Evolutionary conservation across 2,329 filamentous ascomycete species (phyloP).

Genomic region (Calonectria fujianensis): DNA sequence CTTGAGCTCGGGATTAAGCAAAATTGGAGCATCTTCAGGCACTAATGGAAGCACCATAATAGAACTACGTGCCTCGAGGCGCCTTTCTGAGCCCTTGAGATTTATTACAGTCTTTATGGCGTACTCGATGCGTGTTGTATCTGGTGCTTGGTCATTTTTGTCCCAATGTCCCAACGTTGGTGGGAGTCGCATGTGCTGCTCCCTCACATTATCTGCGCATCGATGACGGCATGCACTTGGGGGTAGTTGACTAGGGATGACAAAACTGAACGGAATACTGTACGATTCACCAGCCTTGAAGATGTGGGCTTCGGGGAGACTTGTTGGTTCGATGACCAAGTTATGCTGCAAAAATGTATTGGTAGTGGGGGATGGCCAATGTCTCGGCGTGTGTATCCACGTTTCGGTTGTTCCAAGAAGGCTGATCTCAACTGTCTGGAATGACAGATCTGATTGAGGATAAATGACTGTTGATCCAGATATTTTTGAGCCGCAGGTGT

Average conservation of each 20-base stretch:
- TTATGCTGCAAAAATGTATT: not conserved
- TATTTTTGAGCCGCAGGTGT: conserved; percentile 1
- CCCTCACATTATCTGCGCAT: not conserved
- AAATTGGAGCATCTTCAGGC: not conserved
- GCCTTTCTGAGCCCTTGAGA: not conserved
- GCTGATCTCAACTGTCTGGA: not conserved
- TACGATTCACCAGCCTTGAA: not conserved
- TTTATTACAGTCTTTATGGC: not conserved
- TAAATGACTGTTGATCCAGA: not conserved
- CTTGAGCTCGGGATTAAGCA: not conserved
- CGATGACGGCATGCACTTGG: not conserved
- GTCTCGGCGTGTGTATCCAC: not conserved
- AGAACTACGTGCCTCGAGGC: not conserved
- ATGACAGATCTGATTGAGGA: not conserved
- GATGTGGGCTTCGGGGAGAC: not conserved
- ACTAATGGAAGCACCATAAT: not conserved
- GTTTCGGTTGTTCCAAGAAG: not conserved
- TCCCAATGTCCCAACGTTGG: not conserved
- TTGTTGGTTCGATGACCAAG: not conserved
- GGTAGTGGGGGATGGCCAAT: not conserved
- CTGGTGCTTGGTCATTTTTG: not conserved
- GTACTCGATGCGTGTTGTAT: not conserved
- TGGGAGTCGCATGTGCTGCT: not conserved
- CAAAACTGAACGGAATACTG: not conserved
- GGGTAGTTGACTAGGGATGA: not conserved